phyloP scores from a whole-genome alignment of 2,329 filamentous ascomycete species.

The Aspergillus sp. region DNA sequence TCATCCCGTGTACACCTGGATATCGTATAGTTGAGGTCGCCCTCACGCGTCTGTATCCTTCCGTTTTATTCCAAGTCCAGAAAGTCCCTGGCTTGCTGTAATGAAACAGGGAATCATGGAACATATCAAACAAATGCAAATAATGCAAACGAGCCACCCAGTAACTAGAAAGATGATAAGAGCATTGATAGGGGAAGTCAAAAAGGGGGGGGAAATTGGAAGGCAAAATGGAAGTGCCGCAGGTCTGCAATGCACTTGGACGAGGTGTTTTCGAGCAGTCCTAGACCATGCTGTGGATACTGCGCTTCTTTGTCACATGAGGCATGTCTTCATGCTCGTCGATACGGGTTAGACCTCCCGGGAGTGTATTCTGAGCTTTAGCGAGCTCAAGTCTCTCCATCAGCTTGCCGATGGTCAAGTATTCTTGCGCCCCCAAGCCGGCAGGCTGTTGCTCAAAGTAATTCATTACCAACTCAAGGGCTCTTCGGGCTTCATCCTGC shows the following conservation, averaged over 20 bases:
- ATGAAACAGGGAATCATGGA: constrained; percentile 15
- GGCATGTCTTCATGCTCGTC: constrained; percentile 42
- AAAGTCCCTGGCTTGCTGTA: constrained; percentile 8
- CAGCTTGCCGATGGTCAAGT: constrained; percentile 71
- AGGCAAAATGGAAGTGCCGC: neutral
- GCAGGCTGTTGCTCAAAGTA: constrained; percentile 73
- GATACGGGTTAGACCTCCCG: constrained; percentile 44
- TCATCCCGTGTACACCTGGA: neutral
- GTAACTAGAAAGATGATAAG: constrained; percentile 13
- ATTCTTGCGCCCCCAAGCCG: constrained; percentile 75
- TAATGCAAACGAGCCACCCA: constrained; percentile 12
- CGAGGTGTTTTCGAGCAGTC: neutral
- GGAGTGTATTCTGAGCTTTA: constrained; percentile 43
- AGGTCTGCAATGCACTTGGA: neutral
- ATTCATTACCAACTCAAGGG: constrained; percentile 74
- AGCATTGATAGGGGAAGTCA: constrained; percentile 7
- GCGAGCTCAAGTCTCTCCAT: constrained; percentile 81
- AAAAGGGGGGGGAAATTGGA: neutral
- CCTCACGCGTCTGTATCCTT: constrained; percentile 17
- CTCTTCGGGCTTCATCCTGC: constrained; percentile 80
- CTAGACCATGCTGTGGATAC: constrained; percentile 42
- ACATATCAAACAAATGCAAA: constrained; percentile 12
- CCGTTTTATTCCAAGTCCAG: constrained; percentile 10
- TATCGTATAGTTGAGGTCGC: constrained; percentile 17
- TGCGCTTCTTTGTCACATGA: constrained; percentile 45